Base-by-base conservation (phyloP, 2,329 filamentous ascomycete genomes). In the Alternaria consortialis region DNA sequence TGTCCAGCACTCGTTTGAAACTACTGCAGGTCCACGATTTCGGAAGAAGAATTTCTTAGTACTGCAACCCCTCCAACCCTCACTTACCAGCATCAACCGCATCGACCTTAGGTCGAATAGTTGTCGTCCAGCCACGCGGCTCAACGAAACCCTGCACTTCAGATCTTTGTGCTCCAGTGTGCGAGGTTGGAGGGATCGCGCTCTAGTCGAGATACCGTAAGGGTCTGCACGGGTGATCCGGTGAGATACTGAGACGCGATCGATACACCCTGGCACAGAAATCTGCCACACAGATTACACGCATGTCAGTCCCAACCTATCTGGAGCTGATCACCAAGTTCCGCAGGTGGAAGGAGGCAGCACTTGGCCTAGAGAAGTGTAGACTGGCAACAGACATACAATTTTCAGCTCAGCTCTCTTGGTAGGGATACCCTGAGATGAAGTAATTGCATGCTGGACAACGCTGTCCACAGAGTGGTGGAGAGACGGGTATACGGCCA, bases 11-110 rank as follows among this genome's bases (percentile, higher is more conserved):
- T 40, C 53, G 66, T 69, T 71, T 70, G 60, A 64, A 47, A 47
- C 66, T 70, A 69, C 63, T 71, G 66, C 66, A 70, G 60, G 67
- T 65, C 59, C 61, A 62, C 61, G 20, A 20, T 59, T 63, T 59
- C 37, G 62, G 60, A 56, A 44, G 46, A 43, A 47, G 40, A 58
- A 48, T 23, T 51, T 53, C 46, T 54, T 53, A 60, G 53, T 42
- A 44, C 43, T 53, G 48, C 31, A 43, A 63, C 42, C 54, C 57
- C 54, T 40, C 48, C 43, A 40, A 7, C 15, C 17, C 37, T 42
- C 48, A 46, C 44, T 50, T 51, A 57, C 55, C 48, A 61, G 53
- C 53, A 60, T 65, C 57, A 63, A 60, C 53, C 34, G 43, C 48
- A 53, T 53, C 50, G 23, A 50, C 32, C 39, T 39, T 25, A 48